A percentile compares a stretch with the other conserved stretches of the same genome.
Evolutionary conservation across 169 alveolate genomes (phyloP).

Genomic region (Blepharisma undulans): DNA sequence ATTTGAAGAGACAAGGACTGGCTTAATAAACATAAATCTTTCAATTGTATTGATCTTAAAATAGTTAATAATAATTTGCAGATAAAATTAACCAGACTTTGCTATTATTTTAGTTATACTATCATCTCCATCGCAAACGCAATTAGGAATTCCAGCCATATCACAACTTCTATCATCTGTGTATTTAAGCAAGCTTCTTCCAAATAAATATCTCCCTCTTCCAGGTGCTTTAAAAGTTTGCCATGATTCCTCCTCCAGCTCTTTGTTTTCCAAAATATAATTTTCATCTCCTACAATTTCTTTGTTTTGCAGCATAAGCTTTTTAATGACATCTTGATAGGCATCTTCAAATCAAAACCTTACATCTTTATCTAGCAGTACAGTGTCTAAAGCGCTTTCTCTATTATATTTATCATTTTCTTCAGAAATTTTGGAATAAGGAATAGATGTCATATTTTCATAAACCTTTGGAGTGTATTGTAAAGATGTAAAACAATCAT

Average conservation of each 20-base stretch:
- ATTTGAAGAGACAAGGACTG: conserved; percentile 90
- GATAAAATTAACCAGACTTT: neutral
- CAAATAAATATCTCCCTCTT: conserved; percentile 32
- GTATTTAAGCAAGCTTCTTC: conserved; percentile 35
- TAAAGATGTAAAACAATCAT: neutral
- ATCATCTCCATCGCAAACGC: conserved; percentile 16
- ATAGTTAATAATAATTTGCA: too few species aligned
- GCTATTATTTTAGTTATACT: neutral
- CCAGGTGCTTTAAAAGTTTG: conserved; percentile 23
- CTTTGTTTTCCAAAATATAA: neutral
- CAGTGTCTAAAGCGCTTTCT: neutral
- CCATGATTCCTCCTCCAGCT: neutral
- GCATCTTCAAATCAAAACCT: conserved; percentile 42
- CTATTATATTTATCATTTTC: neutral
- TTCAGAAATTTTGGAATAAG: neutral
- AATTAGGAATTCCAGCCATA: neutral
- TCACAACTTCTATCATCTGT: neutral
- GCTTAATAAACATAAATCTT: neutral
- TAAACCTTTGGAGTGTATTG: neutral
- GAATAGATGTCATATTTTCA: neutral
- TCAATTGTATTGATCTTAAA: neutral
- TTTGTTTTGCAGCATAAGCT: neutral
- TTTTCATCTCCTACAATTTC: neutral
- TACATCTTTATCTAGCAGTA: neutral
- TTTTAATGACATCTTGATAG: neutral